Conservation (phyloP, 345 rosid species). For the Gynandropsis gynandra region DNA sequence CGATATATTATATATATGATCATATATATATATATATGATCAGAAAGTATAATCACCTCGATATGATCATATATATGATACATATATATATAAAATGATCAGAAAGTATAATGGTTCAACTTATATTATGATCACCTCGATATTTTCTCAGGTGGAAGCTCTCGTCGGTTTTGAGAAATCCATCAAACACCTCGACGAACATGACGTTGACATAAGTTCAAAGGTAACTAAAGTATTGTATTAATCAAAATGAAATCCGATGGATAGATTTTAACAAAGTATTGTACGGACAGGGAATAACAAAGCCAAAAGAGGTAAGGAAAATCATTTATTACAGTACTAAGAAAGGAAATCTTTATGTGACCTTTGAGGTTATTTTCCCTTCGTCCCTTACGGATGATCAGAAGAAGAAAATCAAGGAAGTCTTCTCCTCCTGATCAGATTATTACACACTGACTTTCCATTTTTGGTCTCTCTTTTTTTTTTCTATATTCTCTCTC, state of each 20-base stretch:
- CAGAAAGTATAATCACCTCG: no score
- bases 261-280: no score
- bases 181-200: slow-evolving; percentile 89
- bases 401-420: slow-evolving; percentile 77
- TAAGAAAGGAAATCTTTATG: slow-evolving; percentile 84
- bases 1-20: no score
- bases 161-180: slow-evolving; percentile 96
- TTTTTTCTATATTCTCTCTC: neutral
- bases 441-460: neutral
- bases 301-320: slow-evolving; percentile 85
- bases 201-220: slow-evolving; percentile 68
- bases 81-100: no score
- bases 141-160: slow-evolving; percentile 66
- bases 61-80: no score
- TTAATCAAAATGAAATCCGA: no score
- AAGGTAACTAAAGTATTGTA: slow-evolving; percentile 47
- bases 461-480: neutral
- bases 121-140: neutral
- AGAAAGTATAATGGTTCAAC: neutral
- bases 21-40: no score
- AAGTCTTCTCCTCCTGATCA: slow-evolving; percentile 58
- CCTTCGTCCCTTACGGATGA: slow-evolving; percentile 71
- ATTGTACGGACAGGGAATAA: slow-evolving; percentile 55
- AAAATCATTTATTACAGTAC: slow-evolving; percentile 76
- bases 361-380: slow-evolving; percentile 84